phyloP scores from a whole-genome alignment of 2,329 filamentous ascomycete genomes.

The Xylariales sp. region DNA sequence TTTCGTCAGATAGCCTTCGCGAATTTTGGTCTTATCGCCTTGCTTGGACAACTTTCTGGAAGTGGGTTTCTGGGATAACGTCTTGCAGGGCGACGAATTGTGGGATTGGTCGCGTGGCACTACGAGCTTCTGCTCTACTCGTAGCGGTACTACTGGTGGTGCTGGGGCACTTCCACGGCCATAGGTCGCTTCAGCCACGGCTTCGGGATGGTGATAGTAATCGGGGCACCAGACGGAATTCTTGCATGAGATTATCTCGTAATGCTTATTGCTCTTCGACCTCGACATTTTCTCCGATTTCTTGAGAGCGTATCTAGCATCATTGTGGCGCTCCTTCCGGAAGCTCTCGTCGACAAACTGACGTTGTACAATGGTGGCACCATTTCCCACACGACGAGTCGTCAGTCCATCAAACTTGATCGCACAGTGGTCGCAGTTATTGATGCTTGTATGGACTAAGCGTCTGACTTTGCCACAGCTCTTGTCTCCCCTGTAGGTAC shows the following conservation, averaged over 20 bases:
- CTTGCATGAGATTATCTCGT: background rate
- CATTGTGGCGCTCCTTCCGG: slow-evolving; percentile 1
- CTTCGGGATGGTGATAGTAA: slow-evolving; percentile 1
- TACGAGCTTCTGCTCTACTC: background rate
- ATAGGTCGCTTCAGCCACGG: background rate
- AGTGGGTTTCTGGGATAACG: too few relatives aligned
- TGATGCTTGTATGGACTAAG: background rate
- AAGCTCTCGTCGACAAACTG: slow-evolving; percentile 9
- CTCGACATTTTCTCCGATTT: background rate
- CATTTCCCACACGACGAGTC: slow-evolving; percentile 6
- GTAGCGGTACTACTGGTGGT: background rate
- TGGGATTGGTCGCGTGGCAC: background rate
- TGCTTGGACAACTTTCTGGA: background rate
- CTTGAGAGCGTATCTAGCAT: background rate
- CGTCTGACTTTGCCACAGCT: slow-evolving; percentile 6
- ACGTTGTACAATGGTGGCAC: slow-evolving; percentile 1
- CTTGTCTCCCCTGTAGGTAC: slow-evolving; percentile 1
- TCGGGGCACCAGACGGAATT: slow-evolving; percentile 1
- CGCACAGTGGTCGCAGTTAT: slow-evolving; percentile 4
- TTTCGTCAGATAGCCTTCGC: background rate
- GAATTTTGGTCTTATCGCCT: too few relatives aligned
- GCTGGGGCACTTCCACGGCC: background rate
- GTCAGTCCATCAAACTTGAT: background rate
- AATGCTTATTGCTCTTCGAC: background rate
- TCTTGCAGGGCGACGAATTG: background rate